Evolutionary conservation across 75 land plant species (phyloP).

Genomic region (Chamaecyparis obtusa): DNA sequence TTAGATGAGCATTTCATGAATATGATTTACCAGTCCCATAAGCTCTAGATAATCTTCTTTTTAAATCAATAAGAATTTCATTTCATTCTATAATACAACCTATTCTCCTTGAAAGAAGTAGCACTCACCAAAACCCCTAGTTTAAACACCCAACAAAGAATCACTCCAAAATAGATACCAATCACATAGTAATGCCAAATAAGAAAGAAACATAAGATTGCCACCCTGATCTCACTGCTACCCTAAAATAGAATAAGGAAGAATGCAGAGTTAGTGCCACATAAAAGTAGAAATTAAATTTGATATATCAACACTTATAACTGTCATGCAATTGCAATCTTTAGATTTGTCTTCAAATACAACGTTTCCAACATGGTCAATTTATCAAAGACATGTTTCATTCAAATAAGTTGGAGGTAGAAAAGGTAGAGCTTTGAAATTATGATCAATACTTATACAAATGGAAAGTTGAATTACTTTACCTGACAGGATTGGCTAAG

Average conservation of each 20-base stretch:
- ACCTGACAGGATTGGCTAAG: constrained; percentile 77
- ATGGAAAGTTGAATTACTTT: not conserved
- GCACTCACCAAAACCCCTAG: not conserved
- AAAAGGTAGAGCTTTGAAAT: no score
- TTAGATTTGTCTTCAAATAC: no score
- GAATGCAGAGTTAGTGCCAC: not conserved
- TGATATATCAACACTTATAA: not conserved
- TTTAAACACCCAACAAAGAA: constrained; percentile 26
- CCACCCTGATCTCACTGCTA: constrained; percentile 19
- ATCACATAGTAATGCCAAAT: not conserved
- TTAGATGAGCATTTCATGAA: no score
- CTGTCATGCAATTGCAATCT: not conserved
- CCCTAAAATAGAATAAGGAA: constrained; percentile 7
- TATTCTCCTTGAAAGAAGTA: not conserved
- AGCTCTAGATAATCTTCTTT: no score
- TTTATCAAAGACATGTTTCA: no score
- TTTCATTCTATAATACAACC: no score
- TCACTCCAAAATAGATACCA: constrained; percentile 27
- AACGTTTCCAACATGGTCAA: no score
- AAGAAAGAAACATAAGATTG: no score
- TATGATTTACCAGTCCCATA: no score
- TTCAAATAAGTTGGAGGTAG: no score
- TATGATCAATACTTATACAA: not conserved
- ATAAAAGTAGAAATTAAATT: not conserved
- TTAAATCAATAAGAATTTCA: no score